These are phyloP conservation scores for Sugiyamaella castrensis DNA, from an alignment of 1,139 yeast genomes.

Conservation along the genomic window DNA sequence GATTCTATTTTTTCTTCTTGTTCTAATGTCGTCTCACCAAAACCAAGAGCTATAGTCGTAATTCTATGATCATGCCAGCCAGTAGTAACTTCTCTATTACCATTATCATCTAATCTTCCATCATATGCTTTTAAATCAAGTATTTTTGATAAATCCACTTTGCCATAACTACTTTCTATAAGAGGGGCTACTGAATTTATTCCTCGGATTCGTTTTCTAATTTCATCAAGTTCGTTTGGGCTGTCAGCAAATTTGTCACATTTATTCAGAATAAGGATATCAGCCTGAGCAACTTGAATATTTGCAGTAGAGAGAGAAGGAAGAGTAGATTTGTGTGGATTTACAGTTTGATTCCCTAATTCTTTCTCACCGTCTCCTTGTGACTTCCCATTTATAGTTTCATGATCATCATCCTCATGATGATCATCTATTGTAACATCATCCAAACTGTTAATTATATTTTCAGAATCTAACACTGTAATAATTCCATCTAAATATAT, in stretches of 20 bases:
- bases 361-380: too few species aligned
- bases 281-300: conserved; percentile 87
- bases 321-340: conserved; percentile 20
- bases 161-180: conserved; percentile 66
- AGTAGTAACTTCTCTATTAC: conserved; percentile 1
- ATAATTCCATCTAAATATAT: conserved; percentile 91
- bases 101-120: conserved; percentile 33
- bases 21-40: conserved; percentile 43
- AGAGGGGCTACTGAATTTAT: conserved; percentile 73
- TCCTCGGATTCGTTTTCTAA: conserved; percentile 44
- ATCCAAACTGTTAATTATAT: conserved; percentile 62
- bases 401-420: conserved; percentile 48
- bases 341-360: not conserved
- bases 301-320: conserved; percentile 77
- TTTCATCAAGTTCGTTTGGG: conserved; percentile 25
- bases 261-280: conserved; percentile 74
- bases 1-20: conserved; percentile 49
- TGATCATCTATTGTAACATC: conserved; percentile 59
- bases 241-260: conserved; percentile 48
- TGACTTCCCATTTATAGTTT: too few species aligned
- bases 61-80: conserved; percentile 46
- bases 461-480: conserved; percentile 81
- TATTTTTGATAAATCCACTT: conserved; percentile 59
- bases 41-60: conserved; percentile 56
- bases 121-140: conserved; percentile 77